Evolutionary conservation across 2,329 filamentous ascomycete genomes (phyloP).

Genomic region (Bimuria novae-zelandiae): DNA sequence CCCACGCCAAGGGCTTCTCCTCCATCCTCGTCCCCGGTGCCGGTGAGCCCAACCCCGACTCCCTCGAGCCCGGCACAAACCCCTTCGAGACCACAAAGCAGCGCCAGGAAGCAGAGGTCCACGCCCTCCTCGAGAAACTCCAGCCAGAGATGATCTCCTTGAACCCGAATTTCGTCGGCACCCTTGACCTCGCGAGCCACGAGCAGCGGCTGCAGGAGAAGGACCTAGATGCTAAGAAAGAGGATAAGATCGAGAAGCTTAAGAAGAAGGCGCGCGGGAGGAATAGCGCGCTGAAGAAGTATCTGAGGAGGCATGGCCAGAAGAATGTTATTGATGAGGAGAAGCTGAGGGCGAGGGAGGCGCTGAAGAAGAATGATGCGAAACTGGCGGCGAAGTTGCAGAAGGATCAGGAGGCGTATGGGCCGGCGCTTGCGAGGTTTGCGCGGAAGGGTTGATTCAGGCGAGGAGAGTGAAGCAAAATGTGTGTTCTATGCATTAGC

Average conservation of each 20-base stretch:
- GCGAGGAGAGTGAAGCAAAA: conserved; percentile 1
- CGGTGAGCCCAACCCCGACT: conserved; percentile 97
- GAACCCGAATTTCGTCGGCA: conserved; percentile 89
- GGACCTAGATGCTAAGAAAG: conserved; percentile 74
- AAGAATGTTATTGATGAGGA: conserved; percentile 97
- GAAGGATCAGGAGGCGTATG: conserved; percentile 68
- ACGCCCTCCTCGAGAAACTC: conserved; percentile 87
- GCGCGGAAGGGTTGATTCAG: conserved; percentile 66
- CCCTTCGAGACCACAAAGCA: conserved; percentile 94
- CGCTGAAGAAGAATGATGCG: conserved; percentile 71
- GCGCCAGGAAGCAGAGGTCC: conserved; percentile 90
- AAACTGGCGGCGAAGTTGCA: conserved; percentile 62
- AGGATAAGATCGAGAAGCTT: conserved; percentile 62
- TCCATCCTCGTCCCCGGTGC: conserved; percentile 90
- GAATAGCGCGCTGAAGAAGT: conserved; percentile 86
- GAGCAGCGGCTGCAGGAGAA: conserved; percentile 76
- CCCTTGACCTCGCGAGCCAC: conserved; percentile 79
- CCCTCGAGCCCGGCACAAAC: conserved; percentile 76
- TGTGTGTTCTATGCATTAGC: neutral
- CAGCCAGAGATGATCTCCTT: conserved; percentile 96
- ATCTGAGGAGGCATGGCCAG: conserved; percentile 86
- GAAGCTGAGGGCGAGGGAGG: conserved; percentile 80
- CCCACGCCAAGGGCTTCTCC: conserved; percentile 84
- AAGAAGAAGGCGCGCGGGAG: conserved; percentile 84
- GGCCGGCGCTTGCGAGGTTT: conserved; percentile 85